Evolutionary conservation across 257 asterid species (phyloP).

Genomic region (Osmanthus fragrans): DNA sequence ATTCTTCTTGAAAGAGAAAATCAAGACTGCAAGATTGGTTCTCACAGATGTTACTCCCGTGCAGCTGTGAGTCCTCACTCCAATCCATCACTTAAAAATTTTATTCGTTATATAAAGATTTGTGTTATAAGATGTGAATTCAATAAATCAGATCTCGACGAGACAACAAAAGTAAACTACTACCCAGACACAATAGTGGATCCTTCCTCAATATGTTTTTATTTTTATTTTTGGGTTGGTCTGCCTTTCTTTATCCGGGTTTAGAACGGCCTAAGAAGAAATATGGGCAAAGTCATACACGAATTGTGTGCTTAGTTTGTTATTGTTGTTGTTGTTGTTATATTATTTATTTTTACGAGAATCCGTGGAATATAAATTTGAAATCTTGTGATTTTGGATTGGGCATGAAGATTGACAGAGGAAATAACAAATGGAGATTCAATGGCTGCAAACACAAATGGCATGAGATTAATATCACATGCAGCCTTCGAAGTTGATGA

Average conservation of each 20-base stretch:
- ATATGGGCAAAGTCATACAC: too few relatives aligned
- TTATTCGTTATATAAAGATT: not conserved
- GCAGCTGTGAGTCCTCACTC: slow-evolving; percentile 53
- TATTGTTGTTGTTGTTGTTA: not conserved
- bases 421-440: slow-evolving; percentile 70
- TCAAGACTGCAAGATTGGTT: slow-evolving; percentile 79
- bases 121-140: too few relatives aligned
- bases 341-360: not conserved
- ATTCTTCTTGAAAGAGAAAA: slow-evolving; percentile 73
- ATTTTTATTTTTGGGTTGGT: not conserved
- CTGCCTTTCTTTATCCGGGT: not conserved
- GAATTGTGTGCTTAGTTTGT: too few relatives aligned
- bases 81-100: not conserved
- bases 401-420: slow-evolving; percentile 58
- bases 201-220: not conserved
- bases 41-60: slow-evolving; percentile 72
- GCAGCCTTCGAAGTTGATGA: slow-evolving; percentile 94
- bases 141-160: not conserved
- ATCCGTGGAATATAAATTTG: not conserved
- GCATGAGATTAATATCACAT: slow-evolving; percentile 70
- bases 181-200: not conserved
- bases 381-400: not conserved
- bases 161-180: not conserved
- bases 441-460: slow-evolving; percentile 48
- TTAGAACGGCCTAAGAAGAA: not conserved